Base-by-base conservation (phyloP, 2,329 filamentous ascomycete genomes). In the Fonsecaea pugnacius region DNA sequence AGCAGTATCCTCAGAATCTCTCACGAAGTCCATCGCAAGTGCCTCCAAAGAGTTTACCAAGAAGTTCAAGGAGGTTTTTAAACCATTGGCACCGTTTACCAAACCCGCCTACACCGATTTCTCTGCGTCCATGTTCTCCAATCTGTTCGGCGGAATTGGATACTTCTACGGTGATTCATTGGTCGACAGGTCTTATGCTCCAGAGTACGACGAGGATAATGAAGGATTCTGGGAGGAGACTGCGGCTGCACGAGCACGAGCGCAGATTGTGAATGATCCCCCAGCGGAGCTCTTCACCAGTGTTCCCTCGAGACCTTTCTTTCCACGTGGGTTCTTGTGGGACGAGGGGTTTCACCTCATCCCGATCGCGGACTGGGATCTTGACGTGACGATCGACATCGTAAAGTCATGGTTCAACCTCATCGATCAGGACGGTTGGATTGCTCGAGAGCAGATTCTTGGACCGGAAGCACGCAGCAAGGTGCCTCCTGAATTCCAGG, bases 401-500 rank as follows among this genome's bases (percentile, higher is more conserved):
- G 85, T 98, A 67, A 91, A 90, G 79, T 96, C 91, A 78, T 99
- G 95, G 95, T 96, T 96, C 80, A 92, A 89, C 69, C 85, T 96
- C 18, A 96, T 98, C 86, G 95, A 99, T 70, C 90, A 95, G 16
- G 92, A 98, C 75, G 95, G 95, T 60, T 99, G 95, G 95, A 98
- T 99, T 74, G 91, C 89, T 2, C 89, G 95, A 58, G 95, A 99
- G 80, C 93, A 97, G 78, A 98, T 99, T 65, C 85, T 99, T 1
- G 95, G 95, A 1, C 78, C 85, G 2, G 95, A 99, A 79, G 95
- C 95, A 53, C 88, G 94, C 67, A 96, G 90, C 83, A 98, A 97
- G 78, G 95, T 99, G 1, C 95, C 95, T 0, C 77, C 83, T 4
- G 93, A 98, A 77, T 99, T 99, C 76, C 93, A 96, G 72, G 86